Conservation (phyloP, 2,329 filamentous ascomycete species). For the Hortaea sp. region DNA sequence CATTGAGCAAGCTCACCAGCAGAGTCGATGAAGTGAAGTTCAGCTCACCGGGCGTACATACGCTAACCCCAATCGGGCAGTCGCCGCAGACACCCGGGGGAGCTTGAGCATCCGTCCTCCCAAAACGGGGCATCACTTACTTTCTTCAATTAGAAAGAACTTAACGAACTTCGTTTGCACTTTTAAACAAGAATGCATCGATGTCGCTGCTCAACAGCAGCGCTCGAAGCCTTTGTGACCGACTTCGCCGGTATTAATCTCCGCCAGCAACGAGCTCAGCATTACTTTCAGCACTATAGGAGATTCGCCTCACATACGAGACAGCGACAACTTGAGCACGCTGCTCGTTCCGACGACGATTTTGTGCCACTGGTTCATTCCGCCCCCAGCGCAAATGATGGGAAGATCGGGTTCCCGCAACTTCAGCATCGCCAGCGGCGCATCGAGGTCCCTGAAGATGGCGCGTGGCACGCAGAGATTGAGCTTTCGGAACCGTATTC, state of each 20-base stretch:
- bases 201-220: not conserved
- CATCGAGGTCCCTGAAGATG: not conserved
- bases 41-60: too few species aligned
- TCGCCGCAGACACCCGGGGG: too few species aligned
- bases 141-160: too few species aligned
- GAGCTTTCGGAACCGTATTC: too few species aligned
- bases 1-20: too few species aligned
- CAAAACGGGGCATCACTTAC: too few species aligned
- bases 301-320: constrained; percentile 1
- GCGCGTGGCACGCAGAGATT: not conserved
- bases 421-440: too few species aligned
- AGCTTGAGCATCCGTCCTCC: too few species aligned
- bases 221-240: not conserved
- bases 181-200: not conserved
- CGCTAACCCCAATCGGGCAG: too few species aligned
- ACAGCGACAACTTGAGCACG: not conserved
- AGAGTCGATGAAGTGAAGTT: too few species aligned
- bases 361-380: not conserved
- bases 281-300: not conserved
- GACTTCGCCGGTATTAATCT: not conserved
- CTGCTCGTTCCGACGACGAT: not conserved
- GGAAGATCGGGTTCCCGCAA: not conserved
- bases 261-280: constrained; percentile 1
- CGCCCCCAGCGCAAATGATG: not conserved
- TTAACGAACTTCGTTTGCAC: too few species aligned